Percentiles rank a stretch among this genome's conserved stretches.
Conservation (phyloP, 2,329 filamentous ascomycete genomes). For the Clonostachys rosea region DNA sequence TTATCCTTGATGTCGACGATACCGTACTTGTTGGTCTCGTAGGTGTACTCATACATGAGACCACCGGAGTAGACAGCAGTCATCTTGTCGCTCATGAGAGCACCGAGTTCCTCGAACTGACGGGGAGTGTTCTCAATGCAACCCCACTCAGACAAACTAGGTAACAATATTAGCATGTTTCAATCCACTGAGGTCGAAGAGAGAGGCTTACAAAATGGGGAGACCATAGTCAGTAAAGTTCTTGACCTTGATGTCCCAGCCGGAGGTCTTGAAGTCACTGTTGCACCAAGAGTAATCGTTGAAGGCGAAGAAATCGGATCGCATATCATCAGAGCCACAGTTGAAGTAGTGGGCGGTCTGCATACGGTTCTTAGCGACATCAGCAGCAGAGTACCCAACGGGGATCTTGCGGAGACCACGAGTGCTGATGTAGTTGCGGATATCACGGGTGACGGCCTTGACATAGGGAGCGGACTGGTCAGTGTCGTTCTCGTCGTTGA, state of each 20-base stretch:
- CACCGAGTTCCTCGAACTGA: conserved; percentile 71
- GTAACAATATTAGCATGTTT: neutral
- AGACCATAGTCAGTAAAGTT: conserved; percentile 84
- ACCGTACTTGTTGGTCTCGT: conserved; percentile 75
- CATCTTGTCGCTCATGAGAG: conserved; percentile 83
- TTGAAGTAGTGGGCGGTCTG: conserved; percentile 92
- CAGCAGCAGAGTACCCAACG: conserved; percentile 75
- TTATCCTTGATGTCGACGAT: conserved; percentile 61
- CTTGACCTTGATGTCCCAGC: conserved; percentile 85
- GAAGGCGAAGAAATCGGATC: conserved; percentile 85
- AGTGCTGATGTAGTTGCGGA: conserved; percentile 63
- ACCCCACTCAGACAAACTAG: conserved; percentile 82
- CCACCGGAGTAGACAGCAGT: conserved; percentile 89
- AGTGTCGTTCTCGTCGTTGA: conserved; percentile 61
- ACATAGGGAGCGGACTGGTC: conserved; percentile 67
- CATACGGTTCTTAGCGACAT: conserved; percentile 79
- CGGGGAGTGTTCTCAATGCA: conserved; percentile 75
- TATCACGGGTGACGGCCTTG: conserved; percentile 75
- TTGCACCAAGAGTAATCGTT: conserved; percentile 90
- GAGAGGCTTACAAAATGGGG: conserved; percentile 63
- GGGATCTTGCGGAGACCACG: conserved; percentile 61
- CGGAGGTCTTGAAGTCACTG: conserved; percentile 63
- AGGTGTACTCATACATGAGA: conserved; percentile 90
- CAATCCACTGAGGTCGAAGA: neutral
- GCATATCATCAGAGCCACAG: conserved; percentile 78